Percentiles rank a stretch among this genome's conserved stretches.
These are phyloP conservation scores for Aspergillus latus DNA, from an alignment of 2,329 filamentous ascomycete genomes.

Conservation along the genomic window DNA sequence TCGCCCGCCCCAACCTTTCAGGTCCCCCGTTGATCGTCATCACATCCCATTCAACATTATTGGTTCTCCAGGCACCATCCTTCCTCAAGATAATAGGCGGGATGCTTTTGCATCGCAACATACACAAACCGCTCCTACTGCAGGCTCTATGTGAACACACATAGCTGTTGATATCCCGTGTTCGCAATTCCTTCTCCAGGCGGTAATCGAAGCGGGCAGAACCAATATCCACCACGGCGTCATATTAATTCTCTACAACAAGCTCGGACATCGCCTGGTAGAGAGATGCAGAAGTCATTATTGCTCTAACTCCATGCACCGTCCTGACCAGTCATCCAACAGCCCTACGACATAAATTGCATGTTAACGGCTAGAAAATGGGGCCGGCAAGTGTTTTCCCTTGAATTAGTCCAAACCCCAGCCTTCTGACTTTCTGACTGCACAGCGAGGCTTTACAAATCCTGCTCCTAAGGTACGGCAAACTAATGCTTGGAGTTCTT, in stretches of 20 bases:
- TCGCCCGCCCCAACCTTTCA: too few relatives aligned
- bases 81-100: too few relatives aligned
- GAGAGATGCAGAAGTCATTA: not conserved
- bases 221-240: not conserved
- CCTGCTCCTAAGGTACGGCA: slow-evolving; percentile 45
- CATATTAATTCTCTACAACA: not conserved
- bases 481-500: not conserved
- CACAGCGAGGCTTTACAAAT: slow-evolving; percentile 49
- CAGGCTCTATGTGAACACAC: too few relatives aligned
- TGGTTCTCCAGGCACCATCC: not conserved
- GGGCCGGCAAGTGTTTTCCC: slow-evolving; percentile 33
- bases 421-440: not conserved
- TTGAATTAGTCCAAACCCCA: not conserved
- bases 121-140: too few relatives aligned
- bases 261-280: not conserved
- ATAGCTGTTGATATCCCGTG: too few relatives aligned
- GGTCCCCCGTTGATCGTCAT: not conserved
- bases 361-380: slow-evolving; percentile 21
- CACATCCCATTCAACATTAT: not conserved
- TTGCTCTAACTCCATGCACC: not conserved
- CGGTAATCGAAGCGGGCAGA: not conserved
- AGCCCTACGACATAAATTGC: not conserved
- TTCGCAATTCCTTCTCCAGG: not conserved
- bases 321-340: not conserved
- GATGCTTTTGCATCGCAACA: too few relatives aligned